A percentile compares a stretch with the other conserved stretches of the same genome.
Evolutionary conservation across 371 early-diverging fungal genomes (phyloP).

Genomic region (Mortierella sp.): DNA sequence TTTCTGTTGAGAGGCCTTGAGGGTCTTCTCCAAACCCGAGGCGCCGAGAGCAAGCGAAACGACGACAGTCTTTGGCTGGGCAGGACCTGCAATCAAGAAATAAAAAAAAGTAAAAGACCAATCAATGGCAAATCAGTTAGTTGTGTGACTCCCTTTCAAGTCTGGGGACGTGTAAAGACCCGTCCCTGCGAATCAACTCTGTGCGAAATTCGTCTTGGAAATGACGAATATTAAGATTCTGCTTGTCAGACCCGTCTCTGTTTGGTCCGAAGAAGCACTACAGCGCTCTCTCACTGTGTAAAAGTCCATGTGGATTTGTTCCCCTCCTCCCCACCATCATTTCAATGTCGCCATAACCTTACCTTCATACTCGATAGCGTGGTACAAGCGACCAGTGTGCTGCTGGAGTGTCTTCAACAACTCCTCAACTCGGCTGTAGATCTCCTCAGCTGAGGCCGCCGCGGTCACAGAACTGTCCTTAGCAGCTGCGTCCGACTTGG

Average conservation of each 20-base stretch:
- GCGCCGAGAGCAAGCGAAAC: conserved; percentile 75
- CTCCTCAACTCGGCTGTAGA: conserved; percentile 48
- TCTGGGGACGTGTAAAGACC: too few relatives aligned
- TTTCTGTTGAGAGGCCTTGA: conserved; percentile 38
- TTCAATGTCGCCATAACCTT: conserved; percentile 5
- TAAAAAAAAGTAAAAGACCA: neutral
- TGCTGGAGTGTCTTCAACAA: conserved; percentile 34
- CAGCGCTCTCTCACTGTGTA: neutral
- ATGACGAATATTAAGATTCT: conserved; percentile 41
- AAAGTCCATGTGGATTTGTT: too few relatives aligned
- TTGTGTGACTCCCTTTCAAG: conserved; percentile 13
- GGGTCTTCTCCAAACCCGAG: conserved; percentile 58
- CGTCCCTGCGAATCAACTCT: too few relatives aligned
- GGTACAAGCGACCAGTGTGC: conserved; percentile 51
- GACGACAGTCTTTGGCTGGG: conserved; percentile 58
- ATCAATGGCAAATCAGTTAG: too few relatives aligned
- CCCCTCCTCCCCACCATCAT: neutral
- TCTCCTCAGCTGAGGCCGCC: conserved; percentile 33
- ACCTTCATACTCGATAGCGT: conserved; percentile 52
- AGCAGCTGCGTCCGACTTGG: conserved; percentile 9
- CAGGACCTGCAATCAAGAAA: conserved; percentile 25
- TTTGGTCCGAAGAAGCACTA: neutral
- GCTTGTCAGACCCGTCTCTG: neutral
- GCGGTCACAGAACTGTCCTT: neutral
- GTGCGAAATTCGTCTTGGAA: conserved; percentile 31